Evolutionary conservation across 1,284 basidiomycete species (phyloP).

Genomic region (Heterobasidion annosum): DNA sequence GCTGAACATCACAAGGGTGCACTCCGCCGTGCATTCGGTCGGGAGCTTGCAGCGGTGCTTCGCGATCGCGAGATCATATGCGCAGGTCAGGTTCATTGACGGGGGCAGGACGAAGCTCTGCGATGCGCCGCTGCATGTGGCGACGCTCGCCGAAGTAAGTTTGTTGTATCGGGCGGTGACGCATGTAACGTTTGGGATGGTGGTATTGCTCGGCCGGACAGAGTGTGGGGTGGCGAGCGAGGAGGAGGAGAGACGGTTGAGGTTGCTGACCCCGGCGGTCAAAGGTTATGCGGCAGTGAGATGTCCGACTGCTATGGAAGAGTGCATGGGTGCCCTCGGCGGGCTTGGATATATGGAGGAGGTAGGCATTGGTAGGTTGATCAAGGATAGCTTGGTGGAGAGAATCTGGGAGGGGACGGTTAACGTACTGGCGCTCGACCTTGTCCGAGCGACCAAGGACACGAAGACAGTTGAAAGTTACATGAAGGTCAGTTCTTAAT

Average conservation of each 20-base stretch:
- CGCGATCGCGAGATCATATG: conserved; percentile 54
- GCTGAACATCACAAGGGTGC: conserved; percentile 69
- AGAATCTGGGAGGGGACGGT: conserved; percentile 80
- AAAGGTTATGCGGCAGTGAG: conserved; percentile 70
- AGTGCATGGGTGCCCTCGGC: conserved; percentile 68
- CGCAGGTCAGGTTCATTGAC: conserved; percentile 45
- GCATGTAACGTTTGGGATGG: conserved; percentile 53
- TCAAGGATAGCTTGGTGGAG: conserved; percentile 65
- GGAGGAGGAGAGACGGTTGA: conserved; percentile 43
- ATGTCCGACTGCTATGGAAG: conserved; percentile 55
- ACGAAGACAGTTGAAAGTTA: conserved; percentile 26
- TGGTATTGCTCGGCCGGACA: conserved; percentile 50
- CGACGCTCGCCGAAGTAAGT: conserved; percentile 48
- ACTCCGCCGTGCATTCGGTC: conserved; percentile 51
- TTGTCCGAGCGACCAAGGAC: conserved; percentile 44
- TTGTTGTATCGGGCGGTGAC: conserved; percentile 57
- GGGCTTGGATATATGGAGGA: conserved; percentile 84
- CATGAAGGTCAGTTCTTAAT: conserved; percentile 25
- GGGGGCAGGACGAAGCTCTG: conserved; percentile 38
- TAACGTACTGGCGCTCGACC: conserved; percentile 60
- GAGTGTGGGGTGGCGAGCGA: conserved; percentile 44
- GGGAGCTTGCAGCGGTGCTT: conserved; percentile 57
- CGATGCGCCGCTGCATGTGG: conserved; percentile 52
- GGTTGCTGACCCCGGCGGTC: conserved; percentile 61
- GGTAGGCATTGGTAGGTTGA: conserved; percentile 52